Base-by-base conservation (phyloP, 345 rosid species). In the Populus nigra region DNA sequence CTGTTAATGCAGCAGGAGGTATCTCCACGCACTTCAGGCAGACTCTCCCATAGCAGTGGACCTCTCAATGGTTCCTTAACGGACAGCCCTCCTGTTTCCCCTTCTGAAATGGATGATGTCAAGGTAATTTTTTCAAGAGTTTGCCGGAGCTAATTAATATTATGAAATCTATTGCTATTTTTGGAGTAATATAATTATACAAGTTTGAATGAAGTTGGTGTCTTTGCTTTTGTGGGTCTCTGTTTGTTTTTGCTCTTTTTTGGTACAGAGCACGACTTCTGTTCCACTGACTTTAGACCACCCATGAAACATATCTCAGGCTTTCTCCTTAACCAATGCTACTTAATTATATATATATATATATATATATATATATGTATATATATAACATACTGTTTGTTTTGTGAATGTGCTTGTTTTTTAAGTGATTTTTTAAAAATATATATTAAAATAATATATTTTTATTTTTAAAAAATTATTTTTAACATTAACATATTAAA, bases 41-140 rank as follows among this genome's bases (percentile, higher is more conserved):
- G 92, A 83, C 90, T 92, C 53, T 92, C 97, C 9, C 95, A 94
- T 68, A 92, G 98, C 85, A 92, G 94, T 71, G 97, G 97, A 27
- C 97, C 97, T 77, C 89, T 90, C 23, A 90, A 82, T 38, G 94
- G 94, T 74, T 93, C 99, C 23, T 85, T 91, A 18, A 91, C 98
- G 11, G 98, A 93, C 86, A 93, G 99, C 80, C 97, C 99, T 35
- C 99, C 99, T 10, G 97, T 93, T 57, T 96, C 98, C 18, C 98
- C 99, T 25, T 88, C 93, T 17, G 93, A 92, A 67, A 78, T 84
- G 76, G 94, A 96, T 74, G 98, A 92, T 70, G 71, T 83, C 67
- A 93, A 91, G 98, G 98, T 93, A 73, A 63, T 12, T 68, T 5
- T 5, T 27, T 41, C 6, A 1, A 7, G 7, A 47, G 13, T 27